Conservation (phyloP, 73 alveolate genomes). For the Paraurostyla sp. region DNA sequence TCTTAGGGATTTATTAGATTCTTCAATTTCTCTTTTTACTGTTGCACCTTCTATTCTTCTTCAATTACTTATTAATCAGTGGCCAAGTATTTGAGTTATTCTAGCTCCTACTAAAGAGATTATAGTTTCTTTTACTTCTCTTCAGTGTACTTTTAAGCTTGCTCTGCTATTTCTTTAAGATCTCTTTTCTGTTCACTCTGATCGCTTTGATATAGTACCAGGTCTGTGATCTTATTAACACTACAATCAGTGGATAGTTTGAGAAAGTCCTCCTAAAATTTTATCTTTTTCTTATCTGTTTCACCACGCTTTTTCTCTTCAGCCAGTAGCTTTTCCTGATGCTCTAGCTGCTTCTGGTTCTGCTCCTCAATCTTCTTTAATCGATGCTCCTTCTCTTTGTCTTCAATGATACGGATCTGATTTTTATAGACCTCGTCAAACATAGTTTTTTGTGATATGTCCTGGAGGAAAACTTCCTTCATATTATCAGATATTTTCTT, state of each 20-base stretch:
- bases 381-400: constrained; percentile 39
- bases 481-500: background rate
- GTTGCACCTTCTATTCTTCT: background rate
- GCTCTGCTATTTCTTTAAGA: constrained; percentile 18
- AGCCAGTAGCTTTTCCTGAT: constrained; percentile 9
- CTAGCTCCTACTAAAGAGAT: background rate
- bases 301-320: constrained; percentile 40
- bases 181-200: constrained; percentile 7
- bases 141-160: background rate
- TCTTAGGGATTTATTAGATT: too few species aligned
- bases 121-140: background rate
- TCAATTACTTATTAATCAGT: background rate
- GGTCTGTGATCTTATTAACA: constrained; percentile 9
- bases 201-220: constrained; percentile 9
- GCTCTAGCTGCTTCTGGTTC: constrained; percentile 11
- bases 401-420: constrained; percentile 46
- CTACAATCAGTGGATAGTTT: constrained; percentile 8
- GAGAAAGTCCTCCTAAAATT: constrained; percentile 32
- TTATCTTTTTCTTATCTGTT: constrained; percentile 41
- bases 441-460: constrained; percentile 51
- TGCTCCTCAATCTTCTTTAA: constrained; percentile 36
- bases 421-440: constrained; percentile 60
- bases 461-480: constrained; percentile 25
- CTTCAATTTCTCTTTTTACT: too few species aligned
- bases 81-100: background rate